Percentiles rank a stretch among this genome's conserved stretches.
These are phyloP conservation scores for Eimeria necatrix DNA, from an alignment of 169 alveolate species.

Conservation along the genomic window DNA sequence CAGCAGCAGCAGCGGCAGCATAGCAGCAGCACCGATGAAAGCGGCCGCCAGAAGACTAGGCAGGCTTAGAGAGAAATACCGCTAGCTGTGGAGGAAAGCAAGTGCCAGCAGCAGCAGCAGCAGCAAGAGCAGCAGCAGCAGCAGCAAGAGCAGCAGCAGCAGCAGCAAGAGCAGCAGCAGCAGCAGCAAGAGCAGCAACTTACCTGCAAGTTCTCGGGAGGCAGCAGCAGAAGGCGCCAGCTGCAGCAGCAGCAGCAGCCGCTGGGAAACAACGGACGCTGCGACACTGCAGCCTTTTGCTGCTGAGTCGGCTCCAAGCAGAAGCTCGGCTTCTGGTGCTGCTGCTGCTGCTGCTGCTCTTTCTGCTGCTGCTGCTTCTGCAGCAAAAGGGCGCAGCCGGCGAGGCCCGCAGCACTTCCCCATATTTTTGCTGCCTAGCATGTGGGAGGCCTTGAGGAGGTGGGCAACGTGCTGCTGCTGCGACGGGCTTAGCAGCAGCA, in stretches of 20 bases:
- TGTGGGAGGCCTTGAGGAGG: background rate
- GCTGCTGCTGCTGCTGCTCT: background rate
- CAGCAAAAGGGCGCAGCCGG: background rate
- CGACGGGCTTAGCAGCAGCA: background rate
- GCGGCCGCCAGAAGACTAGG: too few relatives aligned
- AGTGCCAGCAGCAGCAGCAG: too few relatives aligned
- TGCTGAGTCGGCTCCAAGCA: too few relatives aligned
- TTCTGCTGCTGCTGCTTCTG: background rate
- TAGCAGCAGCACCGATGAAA: too few relatives aligned
- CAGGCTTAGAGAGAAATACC: too few relatives aligned
- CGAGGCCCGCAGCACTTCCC: background rate
- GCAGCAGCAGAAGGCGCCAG: background rate
- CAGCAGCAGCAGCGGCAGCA: background rate
- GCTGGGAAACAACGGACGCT: background rate
- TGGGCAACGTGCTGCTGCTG: background rate
- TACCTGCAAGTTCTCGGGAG: background rate
- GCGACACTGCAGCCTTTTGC: background rate
- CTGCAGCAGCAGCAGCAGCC: constrained; percentile 18
- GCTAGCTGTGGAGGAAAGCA: too few relatives aligned
- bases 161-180: background rate
- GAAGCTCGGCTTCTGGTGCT: background rate
- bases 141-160: background rate
- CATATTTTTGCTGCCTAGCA: background rate
- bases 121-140: too few relatives aligned
- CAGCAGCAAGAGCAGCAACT: background rate